phyloP scores from a whole-genome alignment of 202 grass and related monocot genomes.

The Carex sylvatica region DNA sequence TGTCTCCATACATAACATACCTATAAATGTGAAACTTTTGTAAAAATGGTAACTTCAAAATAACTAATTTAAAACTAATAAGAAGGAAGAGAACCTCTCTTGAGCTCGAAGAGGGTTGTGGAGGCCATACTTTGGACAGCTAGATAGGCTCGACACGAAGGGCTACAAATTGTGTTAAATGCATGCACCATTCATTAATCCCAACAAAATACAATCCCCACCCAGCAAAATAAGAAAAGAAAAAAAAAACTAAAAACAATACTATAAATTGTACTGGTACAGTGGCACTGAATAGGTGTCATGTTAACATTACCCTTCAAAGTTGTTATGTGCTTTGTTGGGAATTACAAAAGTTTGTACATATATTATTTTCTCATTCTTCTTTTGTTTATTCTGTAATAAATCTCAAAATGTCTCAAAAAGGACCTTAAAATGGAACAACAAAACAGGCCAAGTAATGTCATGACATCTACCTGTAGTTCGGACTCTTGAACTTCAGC shows the following conservation, averaged over 20 bases:
- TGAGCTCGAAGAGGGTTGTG: constrained; percentile 87
- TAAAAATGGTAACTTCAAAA: constrained; percentile 23
- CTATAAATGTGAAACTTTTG: constrained; percentile 34
- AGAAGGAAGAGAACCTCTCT: constrained; percentile 57
- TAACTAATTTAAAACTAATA: constrained; percentile 10
- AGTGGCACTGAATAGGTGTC: neutral
- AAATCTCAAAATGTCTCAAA: neutral
- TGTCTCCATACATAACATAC: constrained; percentile 93
- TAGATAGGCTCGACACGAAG: constrained; percentile 80
- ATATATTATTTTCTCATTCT: neutral
- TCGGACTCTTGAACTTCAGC: constrained; percentile 70
- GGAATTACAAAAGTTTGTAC: neutral
- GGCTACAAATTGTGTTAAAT: constrained; percentile 53
- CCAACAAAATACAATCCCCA: neutral
- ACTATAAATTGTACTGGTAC: neutral
- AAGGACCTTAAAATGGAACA: neutral
- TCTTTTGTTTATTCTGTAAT: constrained; percentile 2
- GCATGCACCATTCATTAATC: constrained; percentile 7
- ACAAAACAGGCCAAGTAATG: neutral
- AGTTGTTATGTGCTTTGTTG: neutral
- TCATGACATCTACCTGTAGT: constrained; percentile 49
- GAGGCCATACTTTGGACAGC: constrained; percentile 89
- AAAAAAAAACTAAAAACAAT: neutral
- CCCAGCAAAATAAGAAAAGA: neutral
- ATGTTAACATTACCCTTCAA: neutral